phyloP scores from a whole-genome alignment of 177 flowering plant genomes.

The Vitis hybrid region DNA sequence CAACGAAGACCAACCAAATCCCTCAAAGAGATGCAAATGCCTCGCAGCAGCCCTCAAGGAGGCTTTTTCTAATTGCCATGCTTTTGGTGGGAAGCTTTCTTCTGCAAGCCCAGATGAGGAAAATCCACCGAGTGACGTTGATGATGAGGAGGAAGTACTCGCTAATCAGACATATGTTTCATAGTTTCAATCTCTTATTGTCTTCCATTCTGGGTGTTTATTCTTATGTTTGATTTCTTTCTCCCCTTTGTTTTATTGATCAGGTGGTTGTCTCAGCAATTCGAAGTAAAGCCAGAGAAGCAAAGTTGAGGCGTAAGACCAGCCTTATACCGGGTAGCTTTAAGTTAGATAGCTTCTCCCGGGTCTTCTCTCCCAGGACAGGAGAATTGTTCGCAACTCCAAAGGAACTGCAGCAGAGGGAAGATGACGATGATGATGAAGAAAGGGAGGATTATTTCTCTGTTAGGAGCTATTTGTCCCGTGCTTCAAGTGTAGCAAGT shows the following conservation, averaged over 20 bases:
- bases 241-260: background rate
- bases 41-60: conserved; percentile 44
- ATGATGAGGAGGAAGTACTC: conserved; percentile 53
- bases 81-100: conserved; percentile 20
- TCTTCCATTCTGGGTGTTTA: background rate
- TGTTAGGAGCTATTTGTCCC: conserved; percentile 42
- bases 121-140: conserved; percentile 26
- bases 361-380: conserved; percentile 40
- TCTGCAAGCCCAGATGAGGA: conserved; percentile 37
- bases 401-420: conserved; percentile 10
- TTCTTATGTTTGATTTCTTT: background rate
- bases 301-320: conserved; percentile 44
- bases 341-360: conserved; percentile 33
- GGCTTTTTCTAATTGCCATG: conserved; percentile 45
- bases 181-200: background rate
- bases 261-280: conserved; percentile 60
- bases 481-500: conserved; percentile 36
- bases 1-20: conserved; percentile 43
- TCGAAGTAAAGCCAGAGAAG: conserved; percentile 56
- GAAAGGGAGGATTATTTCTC: conserved; percentile 44
- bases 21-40: conserved; percentile 38
- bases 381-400: conserved; percentile 33
- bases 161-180: background rate
- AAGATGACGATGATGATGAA: conserved; percentile 25
- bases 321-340: background rate